A percentile compares a stretch with the other conserved stretches of the same genome.
Conservation (phyloP, 1,284 basidiomycete species). For the Trametes pubescens region DNA sequence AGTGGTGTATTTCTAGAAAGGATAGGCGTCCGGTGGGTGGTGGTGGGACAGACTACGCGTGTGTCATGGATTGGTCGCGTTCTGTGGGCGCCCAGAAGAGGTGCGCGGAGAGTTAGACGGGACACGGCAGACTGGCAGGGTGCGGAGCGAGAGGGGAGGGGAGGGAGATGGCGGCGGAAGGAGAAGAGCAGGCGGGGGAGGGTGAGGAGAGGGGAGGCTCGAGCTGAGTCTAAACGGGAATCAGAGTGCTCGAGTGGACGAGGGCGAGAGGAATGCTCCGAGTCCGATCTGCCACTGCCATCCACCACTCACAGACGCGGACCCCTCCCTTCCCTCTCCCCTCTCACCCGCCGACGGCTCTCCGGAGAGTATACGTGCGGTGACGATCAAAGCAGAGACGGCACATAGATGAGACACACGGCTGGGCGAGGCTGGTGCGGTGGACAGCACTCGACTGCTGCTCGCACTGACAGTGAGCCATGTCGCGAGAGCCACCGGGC, state of each 20-base stretch:
- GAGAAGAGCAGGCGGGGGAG: slow-evolving; percentile 2
- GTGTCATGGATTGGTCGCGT: slow-evolving; percentile 25
- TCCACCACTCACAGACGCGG: slow-evolving; percentile 4
- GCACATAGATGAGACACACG: not conserved
- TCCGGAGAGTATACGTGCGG: not conserved
- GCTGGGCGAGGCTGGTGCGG: not conserved
- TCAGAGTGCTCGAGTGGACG: slow-evolving; percentile 10
- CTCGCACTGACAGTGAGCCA: not conserved
- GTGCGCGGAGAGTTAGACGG: slow-evolving; percentile 1
- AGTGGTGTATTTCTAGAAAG: slow-evolving; percentile 39
- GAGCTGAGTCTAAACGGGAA: slow-evolving; percentile 12
- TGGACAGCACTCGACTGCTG: not conserved
- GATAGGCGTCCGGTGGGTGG: slow-evolving; percentile 31
- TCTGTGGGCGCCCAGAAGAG: slow-evolving; percentile 25
- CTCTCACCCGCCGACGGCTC: not conserved
- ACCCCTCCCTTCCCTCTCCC: not conserved
- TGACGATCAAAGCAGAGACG: not conserved
- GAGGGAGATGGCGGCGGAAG: slow-evolving; percentile 6
- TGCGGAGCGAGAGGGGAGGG: not conserved
- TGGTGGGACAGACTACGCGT: slow-evolving; percentile 24
- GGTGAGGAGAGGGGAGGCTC: slow-evolving; percentile 2
- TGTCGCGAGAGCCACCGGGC: not conserved
- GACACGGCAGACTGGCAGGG: not conserved
- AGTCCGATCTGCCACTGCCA: slow-evolving; percentile 22
- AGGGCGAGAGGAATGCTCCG: slow-evolving; percentile 11